Conservation (phyloP, 169 alveolate species). For the Plasmodium vinckei region DNA sequence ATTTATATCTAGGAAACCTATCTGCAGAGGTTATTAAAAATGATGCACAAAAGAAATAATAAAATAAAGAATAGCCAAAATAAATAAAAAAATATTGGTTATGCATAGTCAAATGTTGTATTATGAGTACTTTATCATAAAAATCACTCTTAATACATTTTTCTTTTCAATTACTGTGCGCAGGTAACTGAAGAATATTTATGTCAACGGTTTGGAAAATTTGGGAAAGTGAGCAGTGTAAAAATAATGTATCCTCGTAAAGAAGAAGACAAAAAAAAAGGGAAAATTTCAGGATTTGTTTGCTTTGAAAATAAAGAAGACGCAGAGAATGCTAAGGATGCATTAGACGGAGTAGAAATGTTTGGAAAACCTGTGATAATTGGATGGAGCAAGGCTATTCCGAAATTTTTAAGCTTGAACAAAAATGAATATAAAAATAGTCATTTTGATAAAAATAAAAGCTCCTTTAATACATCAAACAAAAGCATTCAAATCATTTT, state of each 20-base stretch:
- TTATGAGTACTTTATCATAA: background rate
- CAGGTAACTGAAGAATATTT: constrained; percentile 89
- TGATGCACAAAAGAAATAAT: background rate
- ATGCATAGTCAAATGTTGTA: no score
- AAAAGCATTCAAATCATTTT: constrained; percentile 76
- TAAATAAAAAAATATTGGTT: background rate
- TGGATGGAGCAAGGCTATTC: constrained; percentile 82
- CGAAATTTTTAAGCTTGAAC: constrained; percentile 11
- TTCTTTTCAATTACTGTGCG: background rate
- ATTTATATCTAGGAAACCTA: constrained; percentile 87
- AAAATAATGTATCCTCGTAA: constrained; percentile 90
- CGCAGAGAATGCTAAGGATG: constrained; percentile 88
- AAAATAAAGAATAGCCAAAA: background rate
- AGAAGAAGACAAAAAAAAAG: constrained; percentile 86
- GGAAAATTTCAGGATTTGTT: constrained; percentile 88
- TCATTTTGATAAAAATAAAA: constrained; percentile 20
- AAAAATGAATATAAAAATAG: constrained; percentile 22
- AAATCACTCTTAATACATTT: background rate
- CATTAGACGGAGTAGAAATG: constrained; percentile 83
- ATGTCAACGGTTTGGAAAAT: constrained; percentile 85
- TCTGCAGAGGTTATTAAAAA: constrained; percentile 82
- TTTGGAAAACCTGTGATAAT: constrained; percentile 86
- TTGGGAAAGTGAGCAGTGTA: constrained; percentile 88
- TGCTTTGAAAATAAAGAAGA: constrained; percentile 82
- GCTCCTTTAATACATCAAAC: constrained; percentile 8